Evolutionary conservation across 352 stramenopile species (phyloP).

Genomic region (Pythium inflatum): DNA sequence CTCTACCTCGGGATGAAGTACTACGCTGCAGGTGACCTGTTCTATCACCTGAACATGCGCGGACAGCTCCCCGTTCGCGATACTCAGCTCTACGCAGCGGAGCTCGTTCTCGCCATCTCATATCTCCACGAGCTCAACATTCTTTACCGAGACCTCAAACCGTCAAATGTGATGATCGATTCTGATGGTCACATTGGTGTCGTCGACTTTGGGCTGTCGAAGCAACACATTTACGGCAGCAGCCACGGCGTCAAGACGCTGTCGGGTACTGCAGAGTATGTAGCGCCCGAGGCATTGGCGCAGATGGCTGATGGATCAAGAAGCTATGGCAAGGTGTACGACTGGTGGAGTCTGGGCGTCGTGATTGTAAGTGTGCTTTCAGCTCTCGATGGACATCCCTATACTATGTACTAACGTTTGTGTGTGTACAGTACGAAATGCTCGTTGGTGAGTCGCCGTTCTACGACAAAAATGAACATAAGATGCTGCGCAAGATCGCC

Average conservation of each 20-base stretch:
- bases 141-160: conserved; percentile 87
- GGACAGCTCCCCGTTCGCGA: conserved; percentile 67
- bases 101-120: conserved; percentile 87
- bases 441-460: conserved; percentile 85
- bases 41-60: conserved; percentile 89
- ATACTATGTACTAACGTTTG: not conserved
- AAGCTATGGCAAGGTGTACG: conserved; percentile 89
- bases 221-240: conserved; percentile 88
- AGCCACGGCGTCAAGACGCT: conserved; percentile 87
- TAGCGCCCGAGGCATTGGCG: conserved; percentile 80
- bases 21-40: conserved; percentile 86
- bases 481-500: conserved; percentile 86
- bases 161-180: conserved; percentile 91
- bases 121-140: conserved; percentile 91
- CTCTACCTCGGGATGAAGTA: conserved; percentile 92
- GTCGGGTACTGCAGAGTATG: conserved; percentile 86
- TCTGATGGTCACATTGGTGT: conserved; percentile 87
- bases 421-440: conserved; percentile 78
- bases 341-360: conserved; percentile 89
- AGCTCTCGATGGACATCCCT: not conserved
- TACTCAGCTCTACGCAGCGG: conserved; percentile 76
- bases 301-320: conserved; percentile 80
- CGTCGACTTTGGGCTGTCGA: conserved; percentile 88
- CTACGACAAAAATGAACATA: conserved; percentile 90
- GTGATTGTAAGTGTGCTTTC: conserved; percentile 67